These are phyloP conservation scores for Fusarium nygamai DNA, from an alignment of 2,329 filamentous ascomycete genomes.

Conservation along the genomic window DNA sequence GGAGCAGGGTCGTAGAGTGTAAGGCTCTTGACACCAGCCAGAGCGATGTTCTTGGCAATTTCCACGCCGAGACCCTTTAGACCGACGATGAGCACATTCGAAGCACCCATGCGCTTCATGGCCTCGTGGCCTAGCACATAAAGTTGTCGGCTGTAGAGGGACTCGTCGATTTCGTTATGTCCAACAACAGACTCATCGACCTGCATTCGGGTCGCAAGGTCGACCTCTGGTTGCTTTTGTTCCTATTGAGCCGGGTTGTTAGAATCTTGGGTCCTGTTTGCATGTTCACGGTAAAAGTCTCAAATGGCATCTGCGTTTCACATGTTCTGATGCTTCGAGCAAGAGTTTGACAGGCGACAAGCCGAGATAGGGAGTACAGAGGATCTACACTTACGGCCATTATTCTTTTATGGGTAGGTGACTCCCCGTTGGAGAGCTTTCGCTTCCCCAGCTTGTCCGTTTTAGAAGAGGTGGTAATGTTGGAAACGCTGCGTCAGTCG, in stretches of 20 bases:
- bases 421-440: constrained; percentile 71
- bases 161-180: constrained; percentile 73
- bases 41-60: constrained; percentile 97
- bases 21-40: constrained; percentile 97
- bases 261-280: not conserved
- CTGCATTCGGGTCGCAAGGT: constrained; percentile 72
- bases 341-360: not conserved
- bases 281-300: not conserved
- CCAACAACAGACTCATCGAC: constrained; percentile 69
- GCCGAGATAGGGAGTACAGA: not conserved
- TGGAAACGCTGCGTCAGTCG: constrained; percentile 42
- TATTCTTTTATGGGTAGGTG: constrained; percentile 65
- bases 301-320: not conserved
- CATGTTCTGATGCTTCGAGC: constrained; percentile 2
- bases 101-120: constrained; percentile 99
- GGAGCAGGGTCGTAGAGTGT: constrained; percentile 91
- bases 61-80: constrained; percentile 95
- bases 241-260: constrained; percentile 49
- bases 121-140: constrained; percentile 80
- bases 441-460: constrained; percentile 72
- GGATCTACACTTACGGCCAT: constrained; percentile 65
- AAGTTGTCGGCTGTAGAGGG: constrained; percentile 78
- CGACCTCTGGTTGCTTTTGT: constrained; percentile 65
- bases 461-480: constrained; percentile 47
- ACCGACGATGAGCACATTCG: constrained; percentile 91